Conservation (phyloP, 306 rosid species). For the Chamaecrista fasciculata region DNA sequence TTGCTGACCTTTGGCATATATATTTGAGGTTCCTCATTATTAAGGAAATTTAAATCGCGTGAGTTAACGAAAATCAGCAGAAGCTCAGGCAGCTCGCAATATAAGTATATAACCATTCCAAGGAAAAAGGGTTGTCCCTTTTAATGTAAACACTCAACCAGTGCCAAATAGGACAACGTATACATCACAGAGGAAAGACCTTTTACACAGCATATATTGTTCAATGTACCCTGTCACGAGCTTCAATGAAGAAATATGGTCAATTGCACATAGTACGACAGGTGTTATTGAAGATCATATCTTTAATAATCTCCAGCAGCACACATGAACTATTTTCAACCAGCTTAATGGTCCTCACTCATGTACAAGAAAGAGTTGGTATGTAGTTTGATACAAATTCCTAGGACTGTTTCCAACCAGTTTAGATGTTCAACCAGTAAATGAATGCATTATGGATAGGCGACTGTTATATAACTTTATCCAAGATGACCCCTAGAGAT, state of each 20-base stretch:
- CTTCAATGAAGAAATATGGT: not conserved
- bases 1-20: not conserved
- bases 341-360: not conserved
- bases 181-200: not conserved
- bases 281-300: not conserved
- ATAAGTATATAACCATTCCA: not conserved
- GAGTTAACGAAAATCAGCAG: not conserved
- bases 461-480: conserved; percentile 12
- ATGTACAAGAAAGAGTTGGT: not conserved
- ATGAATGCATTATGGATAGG: not conserved
- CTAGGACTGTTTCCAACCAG: not conserved
- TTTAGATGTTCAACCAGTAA: not conserved
- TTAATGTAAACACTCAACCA: not conserved
- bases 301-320: not conserved
- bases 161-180: not conserved
- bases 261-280: not conserved
- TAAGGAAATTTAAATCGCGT: not conserved
- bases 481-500: conserved; percentile 1
- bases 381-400: not conserved
- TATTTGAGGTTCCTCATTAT: not conserved
- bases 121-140: not conserved
- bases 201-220: not conserved
- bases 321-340: not conserved
- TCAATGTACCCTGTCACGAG: not conserved
- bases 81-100: not conserved